Conservation (phyloP, 192 early-diverging fungal genomes). For the Coemansia sp. region DNA sequence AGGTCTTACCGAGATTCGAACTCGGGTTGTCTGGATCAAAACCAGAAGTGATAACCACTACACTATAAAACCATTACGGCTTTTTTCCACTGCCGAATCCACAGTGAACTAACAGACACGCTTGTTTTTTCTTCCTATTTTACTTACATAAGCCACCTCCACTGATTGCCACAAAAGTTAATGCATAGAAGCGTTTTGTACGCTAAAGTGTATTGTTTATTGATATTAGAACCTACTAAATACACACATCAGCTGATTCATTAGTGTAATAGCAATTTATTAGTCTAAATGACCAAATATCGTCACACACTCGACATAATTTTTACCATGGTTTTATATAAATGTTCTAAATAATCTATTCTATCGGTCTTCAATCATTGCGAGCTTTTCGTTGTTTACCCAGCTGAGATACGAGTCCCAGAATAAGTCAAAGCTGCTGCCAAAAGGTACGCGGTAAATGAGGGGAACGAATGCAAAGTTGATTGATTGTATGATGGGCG, state of each 20-base stretch:
- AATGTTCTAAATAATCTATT: neutral
- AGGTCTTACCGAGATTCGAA: conserved; percentile 46
- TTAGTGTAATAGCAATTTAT: too few species aligned
- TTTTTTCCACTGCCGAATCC: neutral
- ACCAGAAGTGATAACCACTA: conserved; percentile 40
- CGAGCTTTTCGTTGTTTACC: conserved; percentile 60
- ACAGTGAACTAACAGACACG: too few species aligned
- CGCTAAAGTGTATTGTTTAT: too few species aligned
- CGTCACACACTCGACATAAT: neutral
- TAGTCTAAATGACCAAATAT: neutral
- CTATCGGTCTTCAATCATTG: conserved; percentile 22
- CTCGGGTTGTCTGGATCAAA: conserved; percentile 42
- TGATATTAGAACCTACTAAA: too few species aligned
- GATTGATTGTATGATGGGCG: conserved; percentile 72
- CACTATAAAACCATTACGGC: conserved; percentile 23
- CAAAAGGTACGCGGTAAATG: conserved; percentile 69
- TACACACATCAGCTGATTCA: too few species aligned
- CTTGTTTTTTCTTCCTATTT: too few species aligned
- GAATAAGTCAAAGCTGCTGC: conserved; percentile 68
- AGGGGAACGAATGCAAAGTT: conserved; percentile 79
- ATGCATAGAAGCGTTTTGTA: too few species aligned
- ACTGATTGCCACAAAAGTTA: too few species aligned
- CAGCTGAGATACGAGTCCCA: conserved; percentile 80
- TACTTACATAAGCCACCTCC: neutral
- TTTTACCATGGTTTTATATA: neutral